Conservation (phyloP, 371 early-diverging fungal species). For the Lichtheimia ornata region DNA sequence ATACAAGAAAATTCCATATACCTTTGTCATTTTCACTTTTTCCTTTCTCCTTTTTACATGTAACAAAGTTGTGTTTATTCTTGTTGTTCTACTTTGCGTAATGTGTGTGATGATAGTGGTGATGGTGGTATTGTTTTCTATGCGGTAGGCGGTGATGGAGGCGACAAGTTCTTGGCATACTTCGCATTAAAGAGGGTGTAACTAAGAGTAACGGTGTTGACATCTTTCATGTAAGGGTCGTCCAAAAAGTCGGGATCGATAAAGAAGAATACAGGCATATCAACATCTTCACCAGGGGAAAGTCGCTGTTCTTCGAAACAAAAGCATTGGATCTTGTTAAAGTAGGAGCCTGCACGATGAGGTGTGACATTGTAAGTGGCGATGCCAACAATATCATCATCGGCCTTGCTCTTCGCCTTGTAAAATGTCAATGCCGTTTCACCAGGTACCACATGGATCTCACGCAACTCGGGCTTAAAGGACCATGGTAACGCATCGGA, state of each 20-base stretch:
- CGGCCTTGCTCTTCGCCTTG: slow-evolving; percentile 90
- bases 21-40: neutral
- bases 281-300: slow-evolving; percentile 90
- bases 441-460: slow-evolving; percentile 88
- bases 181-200: slow-evolving; percentile 92
- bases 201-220: slow-evolving; percentile 88
- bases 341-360: slow-evolving; percentile 87
- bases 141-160: slow-evolving; percentile 10
- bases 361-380: slow-evolving; percentile 97
- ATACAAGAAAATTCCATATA: neutral
- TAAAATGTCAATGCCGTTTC: slow-evolving; percentile 97
- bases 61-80: neutral
- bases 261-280: slow-evolving; percentile 99
- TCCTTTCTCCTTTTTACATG: neutral
- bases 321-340: slow-evolving; percentile 99
- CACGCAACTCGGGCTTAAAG: slow-evolving; percentile 86
- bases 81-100: neutral
- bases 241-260: slow-evolving; percentile 95
- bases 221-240: slow-evolving; percentile 96
- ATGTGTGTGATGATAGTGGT: neutral
- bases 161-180: slow-evolving; percentile 41
- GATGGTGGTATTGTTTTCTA: neutral
- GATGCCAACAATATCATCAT: slow-evolving; percentile 93
- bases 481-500: slow-evolving; percentile 87
- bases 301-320: slow-evolving; percentile 98